Conservation (phyloP, 768 basidiomycete species). For the Tricholoma terreum region DNA sequence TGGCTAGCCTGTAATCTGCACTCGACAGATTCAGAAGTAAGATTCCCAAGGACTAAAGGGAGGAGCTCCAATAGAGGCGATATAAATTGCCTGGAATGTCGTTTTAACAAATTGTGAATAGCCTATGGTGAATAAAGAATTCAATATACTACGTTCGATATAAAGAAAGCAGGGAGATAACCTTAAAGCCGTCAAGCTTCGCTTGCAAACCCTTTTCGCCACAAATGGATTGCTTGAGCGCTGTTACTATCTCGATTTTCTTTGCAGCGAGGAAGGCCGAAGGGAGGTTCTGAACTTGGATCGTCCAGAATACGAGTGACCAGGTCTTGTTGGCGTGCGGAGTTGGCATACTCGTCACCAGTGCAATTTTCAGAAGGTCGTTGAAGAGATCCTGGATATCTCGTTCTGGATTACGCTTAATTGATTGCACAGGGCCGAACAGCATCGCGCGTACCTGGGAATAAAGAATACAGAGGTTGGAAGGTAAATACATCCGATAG, state of each 20-base stretch:
- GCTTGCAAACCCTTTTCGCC: constrained; percentile 30
- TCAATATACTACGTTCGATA: not conserved
- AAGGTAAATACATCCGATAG: constrained; percentile 51
- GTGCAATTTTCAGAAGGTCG: constrained; percentile 43
- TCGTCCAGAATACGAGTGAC: constrained; percentile 44
- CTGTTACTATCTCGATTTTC: constrained; percentile 28
- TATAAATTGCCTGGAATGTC: constrained; percentile 46
- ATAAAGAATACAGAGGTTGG: constrained; percentile 39
- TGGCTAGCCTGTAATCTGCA: constrained; percentile 52
- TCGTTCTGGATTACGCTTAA: constrained; percentile 29
- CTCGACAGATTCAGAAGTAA: constrained; percentile 25
- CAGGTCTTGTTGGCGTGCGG: constrained; percentile 43
- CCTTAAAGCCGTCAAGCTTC: constrained; percentile 33
- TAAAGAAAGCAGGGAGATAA: constrained; percentile 3
- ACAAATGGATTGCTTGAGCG: constrained; percentile 35
- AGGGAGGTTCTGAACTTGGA: constrained; percentile 50
- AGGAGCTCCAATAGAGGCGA: constrained; percentile 48
- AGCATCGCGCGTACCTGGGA: constrained; percentile 42
- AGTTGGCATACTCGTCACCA: constrained; percentile 29
- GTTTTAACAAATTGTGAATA: constrained; percentile 31
- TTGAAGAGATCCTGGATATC: constrained; percentile 44
- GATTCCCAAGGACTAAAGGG: constrained; percentile 31
- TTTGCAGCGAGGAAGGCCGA: constrained; percentile 31
- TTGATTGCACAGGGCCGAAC: not conserved
- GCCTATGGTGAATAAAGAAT: constrained; percentile 26